A percentile compares a stretch with the other conserved stretches of the same genome.
Evolutionary conservation across 2,329 filamentous ascomycete genomes (phyloP).

Genomic region (Rhinocladiella similis): DNA sequence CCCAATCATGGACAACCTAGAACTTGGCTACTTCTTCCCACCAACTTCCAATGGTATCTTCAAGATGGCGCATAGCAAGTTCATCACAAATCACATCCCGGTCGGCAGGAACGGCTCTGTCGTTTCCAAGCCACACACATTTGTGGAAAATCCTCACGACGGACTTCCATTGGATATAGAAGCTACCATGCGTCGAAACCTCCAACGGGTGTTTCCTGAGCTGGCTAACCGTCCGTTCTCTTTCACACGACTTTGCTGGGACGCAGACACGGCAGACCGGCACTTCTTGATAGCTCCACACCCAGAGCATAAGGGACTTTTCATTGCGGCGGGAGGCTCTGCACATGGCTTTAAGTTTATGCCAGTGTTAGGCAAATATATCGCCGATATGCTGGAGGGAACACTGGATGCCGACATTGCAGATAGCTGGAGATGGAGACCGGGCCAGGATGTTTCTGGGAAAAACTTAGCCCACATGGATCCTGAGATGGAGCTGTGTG

Average conservation of each 20-base stretch:
- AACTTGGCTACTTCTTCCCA: constrained; percentile 10
- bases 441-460: too few species aligned
- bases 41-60: neutral
- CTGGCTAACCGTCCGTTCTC: constrained; percentile 48
- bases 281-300: constrained; percentile 54
- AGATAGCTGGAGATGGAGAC: constrained; percentile 42
- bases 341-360: constrained; percentile 54
- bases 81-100: neutral
- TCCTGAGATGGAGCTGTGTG: too few species aligned
- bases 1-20: constrained; percentile 24
- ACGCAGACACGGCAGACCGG: constrained; percentile 55
- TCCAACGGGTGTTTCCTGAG: constrained; percentile 39
- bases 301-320: constrained; percentile 38
- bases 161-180: neutral
- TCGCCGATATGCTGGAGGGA: constrained; percentile 47
- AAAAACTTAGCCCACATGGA: too few species aligned
- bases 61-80: constrained; percentile 1
- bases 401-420: constrained; percentile 39
- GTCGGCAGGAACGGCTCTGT: too few species aligned
- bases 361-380: constrained; percentile 51
- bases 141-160: neutral
- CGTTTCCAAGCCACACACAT: neutral
- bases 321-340: constrained; percentile 52
- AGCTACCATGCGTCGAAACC: neutral
- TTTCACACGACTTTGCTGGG: constrained; percentile 58